A percentile compares a stretch with the other conserved stretches of the same genome.
Conservation (phyloP, 2,329 filamentous ascomycete species). For the Helicocarpus griseus region DNA sequence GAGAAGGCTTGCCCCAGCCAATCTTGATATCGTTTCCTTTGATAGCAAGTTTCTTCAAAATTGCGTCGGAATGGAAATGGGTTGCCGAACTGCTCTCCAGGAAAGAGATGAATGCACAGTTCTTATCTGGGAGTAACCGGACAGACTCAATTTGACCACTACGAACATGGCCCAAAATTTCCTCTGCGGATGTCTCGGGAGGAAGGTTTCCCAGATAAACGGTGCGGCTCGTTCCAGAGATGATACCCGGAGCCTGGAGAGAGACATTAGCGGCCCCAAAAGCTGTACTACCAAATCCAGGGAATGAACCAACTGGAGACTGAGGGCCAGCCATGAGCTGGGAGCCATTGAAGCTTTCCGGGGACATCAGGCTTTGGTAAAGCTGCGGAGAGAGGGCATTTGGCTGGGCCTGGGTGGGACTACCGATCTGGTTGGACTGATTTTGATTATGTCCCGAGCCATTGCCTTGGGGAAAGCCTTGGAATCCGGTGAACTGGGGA, state of each 20-base stretch:
- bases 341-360: slow-evolving; percentile 69
- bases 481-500: slow-evolving; percentile 81
- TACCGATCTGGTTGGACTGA: slow-evolving; percentile 53
- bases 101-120: slow-evolving; percentile 99
- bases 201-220: slow-evolving; percentile 98
- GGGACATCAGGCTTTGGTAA: slow-evolving; percentile 78
- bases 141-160: slow-evolving; percentile 99
- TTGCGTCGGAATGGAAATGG: slow-evolving; percentile 98
- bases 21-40: slow-evolving; percentile 99
- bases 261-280: slow-evolving; percentile 60
- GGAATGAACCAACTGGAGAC: slow-evolving; percentile 72
- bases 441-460: slow-evolving; percentile 44
- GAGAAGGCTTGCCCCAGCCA: slow-evolving; percentile 97
- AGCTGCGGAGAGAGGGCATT: slow-evolving; percentile 63
- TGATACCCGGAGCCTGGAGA: slow-evolving; percentile 66
- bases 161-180: slow-evolving; percentile 89
- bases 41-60: slow-evolving; percentile 98
- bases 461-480: slow-evolving; percentile 60
- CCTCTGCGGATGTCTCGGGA: slow-evolving; percentile 92
- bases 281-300: slow-evolving; percentile 49
- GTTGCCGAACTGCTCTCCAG: slow-evolving; percentile 94
- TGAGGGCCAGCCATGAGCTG: slow-evolving; percentile 75
- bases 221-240: slow-evolving; percentile 86
- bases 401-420: slow-evolving; percentile 63
- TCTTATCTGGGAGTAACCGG: slow-evolving; percentile 92